Base-by-base conservation (phyloP, 2,329 filamentous ascomycete genomes). In the Lasiodiplodia gonubiensis region DNA sequence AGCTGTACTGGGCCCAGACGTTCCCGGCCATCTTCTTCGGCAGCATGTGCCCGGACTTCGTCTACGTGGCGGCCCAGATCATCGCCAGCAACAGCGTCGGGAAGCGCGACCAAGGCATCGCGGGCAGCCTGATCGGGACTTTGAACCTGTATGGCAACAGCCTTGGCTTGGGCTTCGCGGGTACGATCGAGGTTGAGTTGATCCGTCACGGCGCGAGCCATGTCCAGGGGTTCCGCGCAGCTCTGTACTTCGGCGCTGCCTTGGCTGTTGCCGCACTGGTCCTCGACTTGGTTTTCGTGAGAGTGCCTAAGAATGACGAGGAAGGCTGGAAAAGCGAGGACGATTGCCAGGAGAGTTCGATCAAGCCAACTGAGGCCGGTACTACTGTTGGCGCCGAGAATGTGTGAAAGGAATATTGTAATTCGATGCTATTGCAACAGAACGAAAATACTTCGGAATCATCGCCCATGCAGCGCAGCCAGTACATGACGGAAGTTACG, bases 61-160 rank as follows among this genome's bases (percentile, higher is more conserved):
- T 85, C 5, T 85, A 81, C 83, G 48, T 27, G 0, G 83, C 82
- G 0, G 83, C 83, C 0, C 83, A 86, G 68, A 83, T 87, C 4
- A 85, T 86, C 65, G 83, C 84, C 0, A 86, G 84, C 65, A 85
- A 86, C 67, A 80, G 79, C 0, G 84, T 86, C 35, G 76, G 72
- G 2, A 76, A 79, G 2, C 77, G 79, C 5, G 78, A 87, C 25
- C 84, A 87, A 61, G 85, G 85, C 0, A 77, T 86, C 2, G 85
- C 84, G 0, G 82, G 80, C 0, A 83, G 80, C 16, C 73, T 87
- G 2, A 80, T 87, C 8, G 83, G 84, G 0, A 81, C 80, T 0
- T 68, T 84, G 14, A 75, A 80, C 60, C 73, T 80, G 16, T 84
- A 84, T 67, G 80, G 79, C 0, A 78, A 78, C 37, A 80, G 78